These are phyloP conservation scores for Meripilus lineatus DNA, from an alignment of 1,284 basidiomycete species.

Conservation along the genomic window DNA sequence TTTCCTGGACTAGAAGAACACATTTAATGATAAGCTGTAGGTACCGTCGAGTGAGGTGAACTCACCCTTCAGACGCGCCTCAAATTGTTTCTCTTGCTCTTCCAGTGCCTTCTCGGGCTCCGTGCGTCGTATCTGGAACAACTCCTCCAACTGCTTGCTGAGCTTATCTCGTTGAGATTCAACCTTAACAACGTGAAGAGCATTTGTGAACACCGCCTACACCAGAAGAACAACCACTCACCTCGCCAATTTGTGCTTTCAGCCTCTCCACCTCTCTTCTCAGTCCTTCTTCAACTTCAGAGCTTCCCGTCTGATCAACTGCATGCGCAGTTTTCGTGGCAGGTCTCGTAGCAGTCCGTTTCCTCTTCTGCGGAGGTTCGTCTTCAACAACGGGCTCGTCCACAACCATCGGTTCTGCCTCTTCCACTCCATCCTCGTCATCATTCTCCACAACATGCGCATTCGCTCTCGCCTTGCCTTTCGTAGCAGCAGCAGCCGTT, in stretches of 20 bases:
- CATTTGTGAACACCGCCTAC: conserved; percentile 1
- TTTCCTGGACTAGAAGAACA: conserved; percentile 44
- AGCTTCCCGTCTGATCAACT: not conserved
- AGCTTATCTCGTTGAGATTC: conserved; percentile 41
- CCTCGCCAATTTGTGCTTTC: conserved; percentile 12
- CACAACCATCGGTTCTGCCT: conserved; percentile 8
- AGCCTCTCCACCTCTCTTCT: conserved; percentile 10
- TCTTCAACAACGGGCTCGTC: conserved; percentile 4
- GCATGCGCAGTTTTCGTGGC: conserved; percentile 6
- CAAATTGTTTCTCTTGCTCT: conserved; percentile 42
- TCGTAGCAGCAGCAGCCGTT: conserved; percentile 3
- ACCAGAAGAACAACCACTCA: conserved; percentile 3
- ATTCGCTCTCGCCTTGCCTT: conserved; percentile 12
- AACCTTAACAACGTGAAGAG: conserved; percentile 17
- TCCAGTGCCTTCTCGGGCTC: conserved; percentile 55
- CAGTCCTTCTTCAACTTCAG: conserved; percentile 3
- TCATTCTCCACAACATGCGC: not conserved
- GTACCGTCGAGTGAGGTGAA: conserved; percentile 4
- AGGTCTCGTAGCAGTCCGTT: conserved; percentile 5
- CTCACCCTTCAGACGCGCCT: conserved; percentile 48
- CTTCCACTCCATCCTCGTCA: not conserved
- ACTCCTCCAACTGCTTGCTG: conserved; percentile 50
- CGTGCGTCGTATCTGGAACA: conserved; percentile 49
- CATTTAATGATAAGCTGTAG: conserved; percentile 6
- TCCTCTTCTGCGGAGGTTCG: conserved; percentile 3